Evolutionary conservation across 352 stramenopile genomes (phyloP), one percentile per base, ranked within the genome.

Genomic region (Pythium dissimile): DNA sequence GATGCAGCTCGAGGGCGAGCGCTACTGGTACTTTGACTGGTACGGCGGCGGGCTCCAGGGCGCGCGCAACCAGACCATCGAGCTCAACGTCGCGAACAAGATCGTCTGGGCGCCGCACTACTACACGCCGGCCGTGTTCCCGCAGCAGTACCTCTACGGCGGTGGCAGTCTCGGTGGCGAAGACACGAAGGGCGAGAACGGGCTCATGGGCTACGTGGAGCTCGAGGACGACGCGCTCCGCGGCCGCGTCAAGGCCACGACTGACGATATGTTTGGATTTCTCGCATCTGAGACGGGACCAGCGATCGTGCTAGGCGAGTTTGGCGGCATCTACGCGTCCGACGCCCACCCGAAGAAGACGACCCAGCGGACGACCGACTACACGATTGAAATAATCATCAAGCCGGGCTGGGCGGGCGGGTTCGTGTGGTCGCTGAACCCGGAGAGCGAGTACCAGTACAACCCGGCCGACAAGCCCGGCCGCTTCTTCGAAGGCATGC

Each of bases 351-450:
- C 80, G 16, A 61, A 75, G 38, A 83, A 78, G 49, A 92, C 83
- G 13, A 92, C 77, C 11, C 77, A 89, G 67, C 80, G 80, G 30
- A 86, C 78, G 41, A 90, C 80, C 0, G 83, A 92, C 54, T 42
- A 81, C 55, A 89, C 80, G n/a, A 85, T 92, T 42, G 63, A 90
- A 55, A 59, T 90, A 35, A 61, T 77, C 30, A 69, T 84, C 24
- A 59, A 76, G 41, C 52, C 52, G 2, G 52, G 52, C 21, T 92
- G 88, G 48, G 75, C 76, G 0, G 83, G 83, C 16, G 83, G 80
- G 5, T 92, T 90, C 57, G 88, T 92, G 75, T 92, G 83, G 83
- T 89, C 78, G 20, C 70, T 92, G 28, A 93, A 93, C 54, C 83
- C 83, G 1, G 83, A 93, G 60, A 88, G 74, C 31, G 67, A 71